Conservation (phyloP, 1,139 yeast species). For the Trichomonascaceae sp. region DNA sequence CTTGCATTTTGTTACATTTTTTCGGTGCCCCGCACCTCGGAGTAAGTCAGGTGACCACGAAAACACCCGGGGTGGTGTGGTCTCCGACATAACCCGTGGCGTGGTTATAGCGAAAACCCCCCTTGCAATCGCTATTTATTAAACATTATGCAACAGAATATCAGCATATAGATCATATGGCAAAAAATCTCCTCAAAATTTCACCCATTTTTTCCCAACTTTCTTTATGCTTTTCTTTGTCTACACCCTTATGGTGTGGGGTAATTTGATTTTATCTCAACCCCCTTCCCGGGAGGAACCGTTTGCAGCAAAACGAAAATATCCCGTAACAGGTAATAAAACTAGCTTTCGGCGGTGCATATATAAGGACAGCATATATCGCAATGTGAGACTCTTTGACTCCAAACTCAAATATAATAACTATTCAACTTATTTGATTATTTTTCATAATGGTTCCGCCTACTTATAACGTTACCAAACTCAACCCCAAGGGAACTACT, state of each 20-base stretch:
- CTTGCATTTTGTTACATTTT: neutral
- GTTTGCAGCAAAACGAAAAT: neutral
- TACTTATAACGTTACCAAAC: constrained; percentile 36
- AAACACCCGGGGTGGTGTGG: neutral
- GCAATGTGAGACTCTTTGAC: neutral
- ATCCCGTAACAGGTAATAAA: neutral
- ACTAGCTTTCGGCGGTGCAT: neutral
- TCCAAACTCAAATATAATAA: neutral
- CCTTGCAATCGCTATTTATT: neutral
- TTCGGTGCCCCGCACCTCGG: neutral
- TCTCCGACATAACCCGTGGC: neutral
- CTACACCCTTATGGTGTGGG: neutral
- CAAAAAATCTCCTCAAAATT: neutral
- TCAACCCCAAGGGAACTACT: constrained; percentile 40
- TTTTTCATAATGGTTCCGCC: constrained; percentile 27
- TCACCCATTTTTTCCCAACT: neutral
- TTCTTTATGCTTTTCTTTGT: neutral
- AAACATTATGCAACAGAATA: neutral
- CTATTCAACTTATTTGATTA: neutral
- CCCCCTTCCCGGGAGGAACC: neutral
- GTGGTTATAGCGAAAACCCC: neutral
- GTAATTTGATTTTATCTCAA: neutral
- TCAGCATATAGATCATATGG: neutral
- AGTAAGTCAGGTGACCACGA: neutral
- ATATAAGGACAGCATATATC: neutral